Evolutionary conservation across 1,139 yeast genomes (phyloP).

Genomic region (Yamadazyma sp.): DNA sequence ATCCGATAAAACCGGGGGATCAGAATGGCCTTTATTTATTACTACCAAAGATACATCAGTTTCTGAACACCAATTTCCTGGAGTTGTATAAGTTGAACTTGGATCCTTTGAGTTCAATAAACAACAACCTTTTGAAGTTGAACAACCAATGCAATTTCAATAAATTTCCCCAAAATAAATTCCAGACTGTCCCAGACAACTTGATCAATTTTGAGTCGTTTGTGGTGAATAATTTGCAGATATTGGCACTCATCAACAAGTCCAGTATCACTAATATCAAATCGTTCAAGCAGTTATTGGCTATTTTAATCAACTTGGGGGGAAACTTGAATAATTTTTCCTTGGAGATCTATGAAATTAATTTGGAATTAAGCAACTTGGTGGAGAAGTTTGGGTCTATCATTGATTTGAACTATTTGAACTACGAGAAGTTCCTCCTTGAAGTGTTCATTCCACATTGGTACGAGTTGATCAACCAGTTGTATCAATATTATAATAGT

Average conservation of each 20-base stretch:
- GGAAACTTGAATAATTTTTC: slow-evolving; percentile 50
- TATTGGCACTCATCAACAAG: slow-evolving; percentile 34
- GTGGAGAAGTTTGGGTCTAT: slow-evolving; percentile 50
- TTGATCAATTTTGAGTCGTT: slow-evolving; percentile 36
- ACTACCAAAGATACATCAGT: slow-evolving; percentile 38
- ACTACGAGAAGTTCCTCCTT: slow-evolving; percentile 39
- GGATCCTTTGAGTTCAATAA: slow-evolving; percentile 31
- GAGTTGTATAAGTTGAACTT: slow-evolving; percentile 22
- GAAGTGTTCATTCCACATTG: slow-evolving; percentile 41
- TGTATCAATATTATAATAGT: slow-evolving; percentile 39
- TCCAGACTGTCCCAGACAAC: slow-evolving; percentile 33
- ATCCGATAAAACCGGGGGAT: slow-evolving; percentile 46
- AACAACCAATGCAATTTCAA: slow-evolving; percentile 36
- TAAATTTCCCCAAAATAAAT: slow-evolving; percentile 23
- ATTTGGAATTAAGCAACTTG: slow-evolving; percentile 29
- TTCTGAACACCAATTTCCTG: slow-evolving; percentile 28
- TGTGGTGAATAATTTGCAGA: slow-evolving; percentile 34
- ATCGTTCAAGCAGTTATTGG: slow-evolving; percentile 31
- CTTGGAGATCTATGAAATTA: slow-evolving; percentile 34
- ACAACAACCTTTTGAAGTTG: slow-evolving; percentile 37
- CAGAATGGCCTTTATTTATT: slow-evolving; percentile 47
- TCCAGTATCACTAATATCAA: slow-evolving; percentile 25
- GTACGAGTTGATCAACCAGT: slow-evolving; percentile 48
- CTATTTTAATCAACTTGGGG: slow-evolving; percentile 42
- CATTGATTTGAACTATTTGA: slow-evolving; percentile 41